Conservation (phyloP, 2,329 filamentous ascomycete genomes). For the Fusarium equiseti region DNA sequence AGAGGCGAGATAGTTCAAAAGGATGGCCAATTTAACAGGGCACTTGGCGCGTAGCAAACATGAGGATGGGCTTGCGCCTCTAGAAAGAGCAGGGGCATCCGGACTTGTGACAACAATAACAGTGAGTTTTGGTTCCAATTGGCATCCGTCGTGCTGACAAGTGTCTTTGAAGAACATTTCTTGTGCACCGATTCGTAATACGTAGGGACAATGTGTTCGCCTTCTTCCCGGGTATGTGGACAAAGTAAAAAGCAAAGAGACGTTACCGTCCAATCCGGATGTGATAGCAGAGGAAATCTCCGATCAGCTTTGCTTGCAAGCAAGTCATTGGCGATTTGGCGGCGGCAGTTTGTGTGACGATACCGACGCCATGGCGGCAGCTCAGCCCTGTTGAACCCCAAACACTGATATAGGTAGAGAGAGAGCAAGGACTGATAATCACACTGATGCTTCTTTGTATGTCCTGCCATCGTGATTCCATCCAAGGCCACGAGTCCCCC, state of each 20-base stretch:
- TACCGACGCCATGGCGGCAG: constrained; percentile 31
- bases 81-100: constrained; percentile 7
- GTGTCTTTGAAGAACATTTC: not conserved
- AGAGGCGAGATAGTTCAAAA: not conserved
- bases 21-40: not conserved
- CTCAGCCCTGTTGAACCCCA: constrained; percentile 39
- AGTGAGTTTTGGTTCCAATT: not conserved
- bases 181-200: not conserved
- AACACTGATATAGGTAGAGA: constrained; percentile 3
- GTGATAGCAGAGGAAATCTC: constrained; percentile 17
- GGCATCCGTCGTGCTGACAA: not conserved
- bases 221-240: not conserved
- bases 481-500: not conserved
- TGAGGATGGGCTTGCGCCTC: not conserved
- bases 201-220: not conserved
- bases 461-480: not conserved
- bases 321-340: not conserved
- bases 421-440: not conserved
- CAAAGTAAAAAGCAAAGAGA: constrained; percentile 13
- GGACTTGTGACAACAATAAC: not conserved
- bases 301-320: constrained; percentile 1
- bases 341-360: constrained; percentile 17
- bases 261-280: constrained; percentile 12
- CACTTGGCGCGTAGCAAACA: constrained; percentile 11
- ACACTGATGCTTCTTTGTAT: not conserved